Evolutionary conservation across 2,329 filamentous ascomycete species (phyloP).

Genomic region (Colletotrichum tanaceti): DNA sequence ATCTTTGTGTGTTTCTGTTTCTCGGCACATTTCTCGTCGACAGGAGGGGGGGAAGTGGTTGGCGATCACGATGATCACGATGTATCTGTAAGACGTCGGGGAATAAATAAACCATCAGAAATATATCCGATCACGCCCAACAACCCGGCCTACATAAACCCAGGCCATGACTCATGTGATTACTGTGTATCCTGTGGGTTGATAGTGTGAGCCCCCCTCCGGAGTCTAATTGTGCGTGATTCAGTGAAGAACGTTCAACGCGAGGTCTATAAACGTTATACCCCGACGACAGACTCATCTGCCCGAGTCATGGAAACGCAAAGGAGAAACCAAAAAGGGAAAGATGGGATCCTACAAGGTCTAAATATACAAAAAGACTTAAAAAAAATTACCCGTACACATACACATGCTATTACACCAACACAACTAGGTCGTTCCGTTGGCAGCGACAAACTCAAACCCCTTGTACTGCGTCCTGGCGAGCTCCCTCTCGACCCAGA

Average conservation of each 20-base stretch:
- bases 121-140: no score
- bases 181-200: no score
- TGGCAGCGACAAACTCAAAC: conserved; percentile 45
- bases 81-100: no score
- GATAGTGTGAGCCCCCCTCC: no score
- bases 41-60: no score
- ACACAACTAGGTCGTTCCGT: conserved; percentile 13
- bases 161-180: no score
- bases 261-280: not conserved
- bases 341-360: not conserved
- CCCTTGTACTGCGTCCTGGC: conserved; percentile 46
- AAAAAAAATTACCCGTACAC: no score
- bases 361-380: conserved; percentile 8
- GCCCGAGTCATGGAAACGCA: not conserved
- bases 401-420: conserved; percentile 8
- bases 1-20: no score
- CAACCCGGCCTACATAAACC: no score
- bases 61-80: no score
- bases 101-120: no score
- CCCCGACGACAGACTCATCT: not conserved
- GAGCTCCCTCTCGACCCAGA: conserved; percentile 53
- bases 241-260: not conserved
- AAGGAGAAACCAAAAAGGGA: not conserved
- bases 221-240: not conserved
- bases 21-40: no score